Evolutionary conservation across 352 stramenopile species (phyloP).

Genomic region (Globisporangium nodosum): DNA sequence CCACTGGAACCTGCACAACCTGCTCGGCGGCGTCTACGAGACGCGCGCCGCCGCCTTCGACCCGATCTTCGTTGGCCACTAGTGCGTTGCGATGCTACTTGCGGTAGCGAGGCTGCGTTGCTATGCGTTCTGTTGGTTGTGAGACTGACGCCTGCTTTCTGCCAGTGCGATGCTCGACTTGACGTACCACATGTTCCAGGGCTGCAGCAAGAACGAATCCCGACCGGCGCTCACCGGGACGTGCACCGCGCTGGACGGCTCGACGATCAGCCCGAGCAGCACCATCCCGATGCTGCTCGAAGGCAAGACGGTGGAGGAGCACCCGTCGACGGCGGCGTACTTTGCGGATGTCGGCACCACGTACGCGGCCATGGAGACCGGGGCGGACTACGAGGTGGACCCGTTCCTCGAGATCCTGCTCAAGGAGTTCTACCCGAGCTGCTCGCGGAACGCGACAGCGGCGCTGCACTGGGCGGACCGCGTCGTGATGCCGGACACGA

Average conservation of each 20-base stretch:
- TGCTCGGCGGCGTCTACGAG: conserved; percentile 31
- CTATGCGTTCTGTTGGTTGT: not conserved
- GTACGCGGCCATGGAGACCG: conserved; percentile 30
- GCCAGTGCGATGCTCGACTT: conserved; percentile 41
- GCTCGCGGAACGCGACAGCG: conserved; percentile 19
- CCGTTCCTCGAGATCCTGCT: conserved; percentile 53
- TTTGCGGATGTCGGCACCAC: conserved; percentile 16
- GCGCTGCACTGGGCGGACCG: conserved; percentile 39
- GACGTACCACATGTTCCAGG: conserved; percentile 60
- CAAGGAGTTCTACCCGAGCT: conserved; percentile 42
- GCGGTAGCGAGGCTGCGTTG: not conserved
- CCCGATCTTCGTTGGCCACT: conserved; percentile 33
- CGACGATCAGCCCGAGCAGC: conserved; percentile 9
- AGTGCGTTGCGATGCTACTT: conserved; percentile 16
- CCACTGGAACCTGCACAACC: conserved; percentile 36
- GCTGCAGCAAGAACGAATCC: conserved; percentile 30
- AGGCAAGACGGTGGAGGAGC: conserved; percentile 16
- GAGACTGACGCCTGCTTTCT: not conserved
- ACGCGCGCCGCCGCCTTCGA: conserved; percentile 29
- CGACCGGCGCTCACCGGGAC: conserved; percentile 22
- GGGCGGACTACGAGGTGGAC: conserved; percentile 53
- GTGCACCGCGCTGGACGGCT: conserved; percentile 16
- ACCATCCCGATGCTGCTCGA: conserved; percentile 30
- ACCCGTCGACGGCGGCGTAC: conserved; percentile 16
- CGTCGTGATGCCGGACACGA: conserved; percentile 28